A percentile compares a stretch with the other conserved stretches of the same genome.
Conservation (phyloP, 331 rosid genomes). For the Quercus tomentella region DNA sequence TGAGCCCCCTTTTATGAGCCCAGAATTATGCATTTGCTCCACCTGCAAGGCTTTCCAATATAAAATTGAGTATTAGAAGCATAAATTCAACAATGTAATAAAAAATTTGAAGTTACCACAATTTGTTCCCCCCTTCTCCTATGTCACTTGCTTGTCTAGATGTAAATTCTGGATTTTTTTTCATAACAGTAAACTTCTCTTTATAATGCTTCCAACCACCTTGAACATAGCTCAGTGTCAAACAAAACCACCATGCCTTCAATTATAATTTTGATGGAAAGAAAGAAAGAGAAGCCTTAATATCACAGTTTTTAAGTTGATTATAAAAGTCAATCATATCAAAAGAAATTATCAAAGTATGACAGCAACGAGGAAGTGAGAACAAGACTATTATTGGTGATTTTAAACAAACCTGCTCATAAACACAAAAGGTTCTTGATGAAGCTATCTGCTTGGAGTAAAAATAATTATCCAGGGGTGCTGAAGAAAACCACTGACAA, state of each 20-base stretch:
- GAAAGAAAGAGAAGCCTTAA: not conserved
- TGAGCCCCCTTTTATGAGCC: slow-evolving; percentile 85
- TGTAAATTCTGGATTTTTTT: not conserved
- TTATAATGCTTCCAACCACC: not conserved
- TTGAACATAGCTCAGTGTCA: not conserved
- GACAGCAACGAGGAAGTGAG: not conserved
- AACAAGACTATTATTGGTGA: slow-evolving; percentile 14
- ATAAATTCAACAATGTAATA: slow-evolving; percentile 5
- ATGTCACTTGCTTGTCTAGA: not conserved
- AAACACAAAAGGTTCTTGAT: slow-evolving; percentile 84
- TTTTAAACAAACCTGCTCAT: slow-evolving; percentile 63
- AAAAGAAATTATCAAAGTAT: not conserved
- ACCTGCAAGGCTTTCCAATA: slow-evolving; percentile 43
- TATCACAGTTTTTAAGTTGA: not conserved
- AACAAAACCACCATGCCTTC: not conserved
- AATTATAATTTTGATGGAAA: not conserved
- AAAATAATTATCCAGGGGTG: slow-evolving; percentile 41
- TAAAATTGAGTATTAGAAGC: slow-evolving; percentile 12
- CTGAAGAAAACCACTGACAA: slow-evolving; percentile 70
- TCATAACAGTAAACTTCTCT: not conserved
- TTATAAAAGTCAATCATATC: not conserved
- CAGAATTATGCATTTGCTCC: slow-evolving; percentile 67
- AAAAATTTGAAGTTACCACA: not conserved
- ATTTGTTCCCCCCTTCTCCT: not conserved
- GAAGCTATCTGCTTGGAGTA: slow-evolving; percentile 63